Percentiles rank a stretch among this genome's conserved stretches.
These are phyloP conservation scores for Protea cynaroides DNA, from an alignment of 164 flowering plant genomes.

Conservation along the genomic window DNA sequence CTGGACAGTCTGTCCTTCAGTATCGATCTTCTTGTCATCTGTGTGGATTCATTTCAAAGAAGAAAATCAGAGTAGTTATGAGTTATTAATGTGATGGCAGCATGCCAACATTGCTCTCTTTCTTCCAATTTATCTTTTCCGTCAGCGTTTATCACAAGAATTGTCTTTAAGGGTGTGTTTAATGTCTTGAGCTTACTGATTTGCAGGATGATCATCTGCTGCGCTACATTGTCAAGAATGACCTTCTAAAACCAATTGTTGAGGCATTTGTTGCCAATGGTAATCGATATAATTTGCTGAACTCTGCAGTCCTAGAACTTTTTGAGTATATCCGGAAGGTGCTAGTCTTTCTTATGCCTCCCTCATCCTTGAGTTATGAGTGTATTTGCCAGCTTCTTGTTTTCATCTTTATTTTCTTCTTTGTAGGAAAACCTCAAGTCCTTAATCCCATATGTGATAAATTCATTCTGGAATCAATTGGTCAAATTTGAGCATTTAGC, in stretches of 20 bases:
- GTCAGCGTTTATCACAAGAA: too few relatives aligned
- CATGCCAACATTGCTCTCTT: too few relatives aligned
- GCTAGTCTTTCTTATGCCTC: slow-evolving; percentile 5
- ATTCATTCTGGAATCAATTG: slow-evolving; percentile 78
- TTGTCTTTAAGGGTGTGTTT: too few relatives aligned
- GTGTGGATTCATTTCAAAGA: too few relatives aligned
- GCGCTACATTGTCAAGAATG: slow-evolving; percentile 65
- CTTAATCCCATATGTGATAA: slow-evolving; percentile 59
- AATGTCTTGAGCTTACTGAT: not conserved
- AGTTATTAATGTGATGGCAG: too few relatives aligned
- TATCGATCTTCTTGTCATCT: too few relatives aligned
- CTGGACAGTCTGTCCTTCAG: too few relatives aligned
- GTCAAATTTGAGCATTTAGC: slow-evolving; percentile 52
- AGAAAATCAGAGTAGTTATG: too few relatives aligned
- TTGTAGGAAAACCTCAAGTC: slow-evolving; percentile 80
- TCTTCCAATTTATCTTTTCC: too few relatives aligned
- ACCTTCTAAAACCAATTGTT: slow-evolving; percentile 69
- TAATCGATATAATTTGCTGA: slow-evolving; percentile 77
- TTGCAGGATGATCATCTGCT: slow-evolving; percentile 87
- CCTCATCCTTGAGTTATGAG: not conserved
- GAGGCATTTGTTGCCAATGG: slow-evolving; percentile 86
- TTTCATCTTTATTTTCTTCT: slow-evolving; percentile 5
- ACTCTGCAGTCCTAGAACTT: slow-evolving; percentile 86
- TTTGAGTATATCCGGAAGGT: slow-evolving; percentile 88
- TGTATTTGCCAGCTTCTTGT: not conserved